phyloP scores from a whole-genome alignment of 2,329 filamentous ascomycete genomes.

The Mollisiaceae sp. region DNA sequence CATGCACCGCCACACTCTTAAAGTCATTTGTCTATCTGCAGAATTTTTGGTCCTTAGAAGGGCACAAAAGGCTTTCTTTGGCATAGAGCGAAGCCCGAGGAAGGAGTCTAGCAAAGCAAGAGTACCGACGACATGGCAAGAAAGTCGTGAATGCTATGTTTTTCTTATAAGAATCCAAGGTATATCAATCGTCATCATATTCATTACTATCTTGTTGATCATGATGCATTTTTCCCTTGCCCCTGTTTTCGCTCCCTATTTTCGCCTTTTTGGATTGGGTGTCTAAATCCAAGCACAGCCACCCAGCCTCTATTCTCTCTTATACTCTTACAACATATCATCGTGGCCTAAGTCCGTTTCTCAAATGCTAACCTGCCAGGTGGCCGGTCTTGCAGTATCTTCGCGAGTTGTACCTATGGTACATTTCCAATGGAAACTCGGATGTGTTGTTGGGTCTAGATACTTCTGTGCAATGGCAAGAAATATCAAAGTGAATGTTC shows the following conservation, averaged over 20 bases:
- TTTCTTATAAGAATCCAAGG: not conserved
- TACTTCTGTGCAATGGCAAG: not conserved
- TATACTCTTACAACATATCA: not conserved
- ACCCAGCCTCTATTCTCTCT: not conserved
- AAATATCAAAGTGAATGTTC: not conserved
- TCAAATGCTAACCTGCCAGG: not conserved
- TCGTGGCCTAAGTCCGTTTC: not conserved
- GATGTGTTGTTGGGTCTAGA: not conserved
- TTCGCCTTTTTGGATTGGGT: not conserved
- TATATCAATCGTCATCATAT: not conserved
- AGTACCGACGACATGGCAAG: not conserved
- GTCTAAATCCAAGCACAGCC: not conserved
- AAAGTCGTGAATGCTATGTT: not conserved
- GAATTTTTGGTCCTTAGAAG: not conserved
- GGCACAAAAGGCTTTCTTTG: too few species aligned
- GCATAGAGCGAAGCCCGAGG: too few species aligned
- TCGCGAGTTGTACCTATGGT: not conserved
- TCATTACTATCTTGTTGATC: not conserved
- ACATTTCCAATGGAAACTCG: not conserved
- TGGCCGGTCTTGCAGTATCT: not conserved
- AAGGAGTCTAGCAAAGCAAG: not conserved
- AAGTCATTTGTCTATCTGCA: not conserved
- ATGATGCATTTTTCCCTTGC: not conserved
- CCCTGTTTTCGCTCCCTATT: not conserved
- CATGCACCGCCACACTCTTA: constrained; percentile 1